Evolutionary conservation across 2,329 filamentous ascomycete species (phyloP), one percentile per base, ranked within the genome.

Genomic region (Blastomyces emzantsi): DNA sequence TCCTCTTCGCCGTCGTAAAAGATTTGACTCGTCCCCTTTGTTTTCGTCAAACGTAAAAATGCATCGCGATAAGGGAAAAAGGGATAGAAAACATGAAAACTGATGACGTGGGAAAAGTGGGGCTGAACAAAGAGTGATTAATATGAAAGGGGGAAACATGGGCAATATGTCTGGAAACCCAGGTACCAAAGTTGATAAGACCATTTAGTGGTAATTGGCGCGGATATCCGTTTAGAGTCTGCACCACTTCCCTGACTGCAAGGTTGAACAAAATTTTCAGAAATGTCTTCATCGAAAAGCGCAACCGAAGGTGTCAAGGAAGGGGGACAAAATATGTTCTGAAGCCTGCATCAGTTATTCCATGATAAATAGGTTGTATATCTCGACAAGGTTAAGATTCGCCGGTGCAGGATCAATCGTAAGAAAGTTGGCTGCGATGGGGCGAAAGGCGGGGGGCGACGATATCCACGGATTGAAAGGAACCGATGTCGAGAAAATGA

Each of bases 391-490:
- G 57, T 60, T 30, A n/a, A 57, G 39, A 55, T 30, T 52, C 57
- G 41, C 39, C 54, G 47, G 49, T 49, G 55, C 51, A 61, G 15
- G 57, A 13, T 52, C 25, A 43, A 25, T 61, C 59, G 62, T 62
- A 33, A 25, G 47, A 62, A 63, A 60, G 45, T 47, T 25, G 52
- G 39, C 36, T 64, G 64, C 63, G 63, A 67, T 43, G 61, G 63
- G 68, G 69, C 70, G 70, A 68, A 62, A 64, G 54, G 68, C 70
- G 62, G 62, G 49, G 49, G 62, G 65, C 65, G 67, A 67, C 65
- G 68, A 56, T 56, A 30, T 68, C 67, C 67, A 69, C 33, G 39
- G 13, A 47, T 33, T 47, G 39, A 61, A 64, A 64, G 43, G 25
- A 60, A 61, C 33, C 57, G 30, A 63, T 41, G 62, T 57, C 62